These are phyloP conservation scores for Tolypocladium inflatum DNA, from an alignment of 2,329 filamentous ascomycete genomes.

Conservation along the genomic window DNA sequence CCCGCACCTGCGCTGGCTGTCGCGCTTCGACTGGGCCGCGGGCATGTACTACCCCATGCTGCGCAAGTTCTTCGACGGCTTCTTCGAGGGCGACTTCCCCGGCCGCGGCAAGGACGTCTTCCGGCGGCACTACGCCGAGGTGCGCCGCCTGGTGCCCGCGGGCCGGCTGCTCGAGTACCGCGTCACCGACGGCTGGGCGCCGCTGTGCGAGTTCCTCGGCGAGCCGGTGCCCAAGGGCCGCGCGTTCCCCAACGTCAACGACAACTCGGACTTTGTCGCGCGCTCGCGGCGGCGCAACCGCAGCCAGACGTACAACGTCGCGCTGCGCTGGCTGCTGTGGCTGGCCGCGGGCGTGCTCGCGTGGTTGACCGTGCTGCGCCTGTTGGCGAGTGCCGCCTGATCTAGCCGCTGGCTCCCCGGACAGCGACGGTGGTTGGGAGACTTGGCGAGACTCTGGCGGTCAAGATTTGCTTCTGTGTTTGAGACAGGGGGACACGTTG, in stretches of 20 bases:
- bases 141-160: slow-evolving; percentile 19
- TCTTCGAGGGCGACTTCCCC: slow-evolving; percentile 59
- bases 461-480: neutral
- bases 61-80: slow-evolving; percentile 57
- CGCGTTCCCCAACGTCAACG: slow-evolving; percentile 26
- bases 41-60: slow-evolving; percentile 63
- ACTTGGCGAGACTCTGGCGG: neutral
- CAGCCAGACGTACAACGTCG: slow-evolving; percentile 24
- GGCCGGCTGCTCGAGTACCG: slow-evolving; percentile 23
- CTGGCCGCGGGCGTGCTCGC: slow-evolving; percentile 7
- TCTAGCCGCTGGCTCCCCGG: neutral
- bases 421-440: neutral
- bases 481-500: neutral
- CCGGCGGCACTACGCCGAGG: slow-evolving; percentile 26
- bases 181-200: slow-evolving; percentile 25
- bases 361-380: slow-evolving; percentile 2
- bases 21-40: slow-evolving; percentile 48
- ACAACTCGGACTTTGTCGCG: slow-evolving; percentile 23
- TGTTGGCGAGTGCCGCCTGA: neutral
- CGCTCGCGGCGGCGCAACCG: slow-evolving; percentile 21
- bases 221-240: slow-evolving; percentile 20
- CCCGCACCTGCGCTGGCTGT: slow-evolving; percentile 36
- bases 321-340: slow-evolving; percentile 14
- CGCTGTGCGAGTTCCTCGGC: slow-evolving; percentile 25
- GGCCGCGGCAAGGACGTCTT: slow-evolving; percentile 55